Conservation (phyloP, 2,329 filamentous ascomycete genomes). For the Aspergillus fumigatus region DNA sequence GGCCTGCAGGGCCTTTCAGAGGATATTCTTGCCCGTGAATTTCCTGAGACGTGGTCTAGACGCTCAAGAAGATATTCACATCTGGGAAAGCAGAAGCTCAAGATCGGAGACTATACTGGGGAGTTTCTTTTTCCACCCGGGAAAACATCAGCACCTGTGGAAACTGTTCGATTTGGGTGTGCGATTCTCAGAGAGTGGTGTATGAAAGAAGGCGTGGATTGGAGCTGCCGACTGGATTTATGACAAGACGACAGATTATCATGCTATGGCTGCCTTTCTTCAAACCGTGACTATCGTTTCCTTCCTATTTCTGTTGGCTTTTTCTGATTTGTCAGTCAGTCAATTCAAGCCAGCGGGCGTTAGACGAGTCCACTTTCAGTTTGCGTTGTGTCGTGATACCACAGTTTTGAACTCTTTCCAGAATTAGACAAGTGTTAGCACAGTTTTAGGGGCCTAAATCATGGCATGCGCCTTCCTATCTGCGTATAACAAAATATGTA, state of each 20-base stretch:
- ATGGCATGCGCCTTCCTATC: not conserved
- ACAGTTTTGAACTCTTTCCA: not conserved
- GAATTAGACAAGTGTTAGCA: not conserved
- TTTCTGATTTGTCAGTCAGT: not conserved
- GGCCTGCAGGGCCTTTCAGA: conserved; percentile 38
- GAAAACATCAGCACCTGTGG: conserved; percentile 38
- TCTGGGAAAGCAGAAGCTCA: conserved; percentile 31
- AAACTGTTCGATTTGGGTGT: conserved; percentile 43
- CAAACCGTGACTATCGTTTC: not conserved
- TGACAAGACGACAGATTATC: conserved; percentile 16
- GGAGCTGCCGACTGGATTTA: conserved; percentile 38
- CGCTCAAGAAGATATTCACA: conserved; percentile 35
- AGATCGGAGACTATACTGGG: conserved; percentile 32
- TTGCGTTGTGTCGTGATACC: not conserved
- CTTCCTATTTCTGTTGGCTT: not conserved
- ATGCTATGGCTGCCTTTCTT: not conserved
- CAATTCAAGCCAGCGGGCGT: not conserved
- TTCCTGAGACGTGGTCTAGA: conserved; percentile 43
- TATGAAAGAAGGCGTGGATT: conserved; percentile 42
- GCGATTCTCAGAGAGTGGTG: conserved; percentile 46
- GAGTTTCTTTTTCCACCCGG: conserved; percentile 43
- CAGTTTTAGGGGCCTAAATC: not conserved
- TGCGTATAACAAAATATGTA: not conserved
- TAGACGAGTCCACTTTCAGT: not conserved
- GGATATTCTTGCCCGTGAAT: conserved; percentile 37